These are phyloP conservation scores for Hyparrhenia diplandra DNA, from an alignment of 176 grass and related monocot species.

Conservation along the genomic window DNA sequence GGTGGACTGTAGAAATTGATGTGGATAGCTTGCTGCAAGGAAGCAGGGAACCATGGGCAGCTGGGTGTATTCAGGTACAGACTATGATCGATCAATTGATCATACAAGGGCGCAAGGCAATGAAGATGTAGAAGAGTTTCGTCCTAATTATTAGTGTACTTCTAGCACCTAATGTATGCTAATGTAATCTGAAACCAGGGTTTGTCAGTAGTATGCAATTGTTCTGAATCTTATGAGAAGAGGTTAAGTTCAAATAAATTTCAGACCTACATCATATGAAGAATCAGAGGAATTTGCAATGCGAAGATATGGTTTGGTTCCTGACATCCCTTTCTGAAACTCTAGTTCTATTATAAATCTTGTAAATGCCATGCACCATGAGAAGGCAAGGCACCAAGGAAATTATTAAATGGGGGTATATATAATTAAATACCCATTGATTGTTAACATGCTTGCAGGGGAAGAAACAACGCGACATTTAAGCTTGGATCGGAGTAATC, in stretches of 20 bases:
- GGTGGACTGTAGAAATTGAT: slow-evolving; percentile 36
- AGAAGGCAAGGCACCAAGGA: not conserved
- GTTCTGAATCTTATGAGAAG: not conserved
- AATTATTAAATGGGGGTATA: not conserved
- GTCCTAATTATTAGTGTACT: not conserved
- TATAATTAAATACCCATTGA: not conserved
- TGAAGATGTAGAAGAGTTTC: not conserved
- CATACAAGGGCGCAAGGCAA: not conserved
- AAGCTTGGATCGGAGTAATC: too few relatives aligned
- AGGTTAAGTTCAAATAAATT: not conserved
- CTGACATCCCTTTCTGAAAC: not conserved
- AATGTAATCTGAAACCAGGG: not conserved
- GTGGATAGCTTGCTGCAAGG: slow-evolving; percentile 61
- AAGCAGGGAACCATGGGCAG: too few relatives aligned
- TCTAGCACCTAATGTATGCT: not conserved
- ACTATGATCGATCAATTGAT: too few relatives aligned
- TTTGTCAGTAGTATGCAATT: not conserved
- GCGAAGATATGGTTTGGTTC: not conserved
- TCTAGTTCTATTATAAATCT: not conserved
- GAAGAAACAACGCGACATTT: too few relatives aligned
- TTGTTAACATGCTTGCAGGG: not conserved
- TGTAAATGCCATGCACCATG: not conserved
- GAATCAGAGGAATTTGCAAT: not conserved
- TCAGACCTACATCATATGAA: not conserved
- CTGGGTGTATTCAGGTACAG: slow-evolving; percentile 17